phyloP scores from a whole-genome alignment of 129 eudicot species.

The Tagetes patula region DNA sequence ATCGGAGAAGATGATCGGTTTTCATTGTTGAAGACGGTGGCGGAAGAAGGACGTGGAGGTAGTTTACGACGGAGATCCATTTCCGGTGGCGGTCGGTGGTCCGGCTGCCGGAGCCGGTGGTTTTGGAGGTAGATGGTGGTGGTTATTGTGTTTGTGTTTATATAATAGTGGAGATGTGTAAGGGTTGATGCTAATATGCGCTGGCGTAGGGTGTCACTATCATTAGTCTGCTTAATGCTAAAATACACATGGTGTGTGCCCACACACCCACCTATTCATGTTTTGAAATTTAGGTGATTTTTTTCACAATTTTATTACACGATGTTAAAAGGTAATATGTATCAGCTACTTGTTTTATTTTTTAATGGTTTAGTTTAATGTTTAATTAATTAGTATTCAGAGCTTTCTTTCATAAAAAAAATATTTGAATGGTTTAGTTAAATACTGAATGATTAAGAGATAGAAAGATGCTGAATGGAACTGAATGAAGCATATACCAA shows the following conservation, averaged over 20 bases:
- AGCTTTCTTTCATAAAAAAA: too few relatives aligned
- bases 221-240: not conserved
- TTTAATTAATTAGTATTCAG: too few relatives aligned
- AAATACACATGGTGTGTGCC: conserved; percentile 34
- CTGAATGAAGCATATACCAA: too few relatives aligned
- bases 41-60: conserved; percentile 19
- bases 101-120: conserved; percentile 23
- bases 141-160: not conserved
- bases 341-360: too few relatives aligned
- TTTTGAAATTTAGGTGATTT: not conserved
- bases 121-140: conserved; percentile 15
- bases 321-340: too few relatives aligned
- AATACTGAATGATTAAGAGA: too few relatives aligned
- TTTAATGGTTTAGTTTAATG: too few relatives aligned
- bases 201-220: conserved; percentile 33
- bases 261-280: conserved; percentile 25
- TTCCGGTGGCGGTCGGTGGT: conserved; percentile 9
- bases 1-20: conserved; percentile 18
- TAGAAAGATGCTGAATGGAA: too few relatives aligned
- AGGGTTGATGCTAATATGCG: conserved; percentile 28
- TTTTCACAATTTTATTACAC: too few relatives aligned
- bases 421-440: too few relatives aligned
- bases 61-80: conserved; percentile 48
- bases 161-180: not conserved
- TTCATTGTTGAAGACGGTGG: conserved; percentile 12